Base-by-base conservation (phyloP, 2,329 filamentous ascomycete species). In the Neonectria punicea region DNA sequence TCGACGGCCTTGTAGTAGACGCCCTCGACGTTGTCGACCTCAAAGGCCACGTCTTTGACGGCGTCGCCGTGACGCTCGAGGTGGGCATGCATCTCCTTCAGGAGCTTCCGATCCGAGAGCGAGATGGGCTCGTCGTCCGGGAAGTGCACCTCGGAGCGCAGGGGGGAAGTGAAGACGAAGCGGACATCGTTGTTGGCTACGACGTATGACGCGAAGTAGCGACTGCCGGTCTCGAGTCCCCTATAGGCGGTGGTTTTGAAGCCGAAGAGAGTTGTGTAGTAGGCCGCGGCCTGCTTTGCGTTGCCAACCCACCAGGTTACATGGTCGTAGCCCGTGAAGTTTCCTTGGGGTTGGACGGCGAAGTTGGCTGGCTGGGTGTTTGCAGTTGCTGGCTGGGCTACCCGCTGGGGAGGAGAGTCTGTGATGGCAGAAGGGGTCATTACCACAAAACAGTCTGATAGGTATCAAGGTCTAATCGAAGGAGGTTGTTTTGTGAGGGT, bases 271-370 rank as follows among this genome's bases (percentile, higher is more conserved):
- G 89, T 90, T 71, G 91, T 90, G 82, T 97, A 98, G 83, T 93
- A 98, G 14, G 91, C 87, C 43, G 94, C 94, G 3, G 94, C 93
- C 84, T 98, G 94, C 82, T 98, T 98, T 73, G 95, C 94, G 78
- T 98, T 98, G 77, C 94, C 94, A 32, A 98, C 95, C 84, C 93
- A 97, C 94, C 94, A 98, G 72, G 93, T 94, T 61, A 97, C 88
- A 80, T 97, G 93, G 81, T 97, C 93, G 79, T 97, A 98, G 76
- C 93, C 94, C 66, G 89, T 88, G 83, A 97, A 94, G 77, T 85
- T 86, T 73, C 80, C 67, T 73, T 82, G 73, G 73, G 84, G 81
- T 73, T 86, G 84, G 51, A 88, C 82, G 66, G 85, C 84, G 73
- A 83, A 86, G 73, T 83, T 83, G 73, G 86, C 86, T 63, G 79